A percentile compares a stretch with the other conserved stretches of the same genome.
These are phyloP conservation scores for Colletotrichum abscissum DNA, from an alignment of 2,329 filamentous ascomycete genomes.

Conservation along the genomic window DNA sequence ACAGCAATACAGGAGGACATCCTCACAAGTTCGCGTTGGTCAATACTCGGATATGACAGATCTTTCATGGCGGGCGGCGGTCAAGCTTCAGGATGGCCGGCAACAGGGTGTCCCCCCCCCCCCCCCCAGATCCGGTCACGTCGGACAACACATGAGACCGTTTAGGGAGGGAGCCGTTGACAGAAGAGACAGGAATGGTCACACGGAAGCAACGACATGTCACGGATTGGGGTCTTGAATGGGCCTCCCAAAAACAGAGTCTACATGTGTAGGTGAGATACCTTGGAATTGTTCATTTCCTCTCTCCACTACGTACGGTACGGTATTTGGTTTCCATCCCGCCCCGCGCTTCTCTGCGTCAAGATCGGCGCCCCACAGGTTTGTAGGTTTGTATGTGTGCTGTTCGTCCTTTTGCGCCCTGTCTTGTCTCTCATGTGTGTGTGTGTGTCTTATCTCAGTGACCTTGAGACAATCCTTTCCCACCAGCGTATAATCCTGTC, in stretches of 20 bases:
- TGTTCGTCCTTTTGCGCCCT: neutral
- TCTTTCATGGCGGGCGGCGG: neutral
- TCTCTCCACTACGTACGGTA: neutral
- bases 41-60: neutral
- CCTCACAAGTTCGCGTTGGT: neutral
- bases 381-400: neutral
- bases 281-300: neutral
- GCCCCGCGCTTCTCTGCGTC: neutral
- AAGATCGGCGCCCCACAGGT: slow-evolving; percentile 2
- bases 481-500: neutral
- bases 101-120: neutral
- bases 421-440: neutral
- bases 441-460: neutral
- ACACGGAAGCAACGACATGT: neutral
- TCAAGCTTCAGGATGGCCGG: neutral
- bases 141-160: neutral
- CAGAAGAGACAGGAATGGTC: neutral
- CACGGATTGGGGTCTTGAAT: neutral
- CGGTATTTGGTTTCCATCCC: neutral
- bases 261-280: neutral
- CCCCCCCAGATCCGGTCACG: neutral
- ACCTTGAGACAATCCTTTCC: neutral
- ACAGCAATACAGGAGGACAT: neutral
- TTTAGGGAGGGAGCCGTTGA: neutral
- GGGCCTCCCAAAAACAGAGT: neutral